Percentiles rank a stretch among this genome's conserved stretches.
Conservation (phyloP, 768 basidiomycete genomes). For the Favolaschia claudopus region DNA sequence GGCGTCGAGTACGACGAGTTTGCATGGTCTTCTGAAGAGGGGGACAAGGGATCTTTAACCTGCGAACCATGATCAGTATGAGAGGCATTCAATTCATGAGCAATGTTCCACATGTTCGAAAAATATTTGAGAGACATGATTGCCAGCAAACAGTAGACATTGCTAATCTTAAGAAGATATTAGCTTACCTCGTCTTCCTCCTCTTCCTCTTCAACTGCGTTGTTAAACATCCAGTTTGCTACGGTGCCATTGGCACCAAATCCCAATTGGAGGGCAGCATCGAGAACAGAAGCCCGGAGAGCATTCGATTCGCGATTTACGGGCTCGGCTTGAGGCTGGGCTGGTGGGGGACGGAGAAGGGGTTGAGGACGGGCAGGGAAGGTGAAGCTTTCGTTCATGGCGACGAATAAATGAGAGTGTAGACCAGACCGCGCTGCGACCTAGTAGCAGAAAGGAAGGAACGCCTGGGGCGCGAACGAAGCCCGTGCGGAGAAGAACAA, state of each 20-base stretch:
- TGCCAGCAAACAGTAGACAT: constrained; percentile 5
- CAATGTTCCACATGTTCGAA: too few species aligned
- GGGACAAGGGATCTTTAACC: constrained; percentile 13
- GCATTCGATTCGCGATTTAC: constrained; percentile 59
- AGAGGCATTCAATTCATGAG: neutral
- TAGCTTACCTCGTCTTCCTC: constrained; percentile 42
- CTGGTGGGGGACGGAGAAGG: constrained; percentile 30
- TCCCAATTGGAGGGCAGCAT: constrained; percentile 75
- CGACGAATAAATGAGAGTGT: constrained; percentile 11
- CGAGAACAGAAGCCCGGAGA: constrained; percentile 76
- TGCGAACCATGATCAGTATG: constrained; percentile 1
- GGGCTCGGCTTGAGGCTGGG: constrained; percentile 22
- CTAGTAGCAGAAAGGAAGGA: neutral
- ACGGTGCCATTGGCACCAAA: constrained; percentile 65
- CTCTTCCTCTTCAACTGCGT: constrained; percentile 62
- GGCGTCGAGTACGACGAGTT: constrained; percentile 25
- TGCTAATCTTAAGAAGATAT: too few species aligned
- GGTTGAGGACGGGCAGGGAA: constrained; percentile 39
- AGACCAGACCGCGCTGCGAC: constrained; percentile 24
- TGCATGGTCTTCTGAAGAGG: constrained; percentile 27
- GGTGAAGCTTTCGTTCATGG: constrained; percentile 42
- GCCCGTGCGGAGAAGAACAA: too few species aligned
- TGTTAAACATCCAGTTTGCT: constrained; percentile 77
- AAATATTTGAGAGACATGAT: too few species aligned
- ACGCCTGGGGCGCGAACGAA: too few species aligned